These are phyloP conservation scores for Crepidotus variabilis DNA, from an alignment of 768 basidiomycete species.

Conservation along the genomic window DNA sequence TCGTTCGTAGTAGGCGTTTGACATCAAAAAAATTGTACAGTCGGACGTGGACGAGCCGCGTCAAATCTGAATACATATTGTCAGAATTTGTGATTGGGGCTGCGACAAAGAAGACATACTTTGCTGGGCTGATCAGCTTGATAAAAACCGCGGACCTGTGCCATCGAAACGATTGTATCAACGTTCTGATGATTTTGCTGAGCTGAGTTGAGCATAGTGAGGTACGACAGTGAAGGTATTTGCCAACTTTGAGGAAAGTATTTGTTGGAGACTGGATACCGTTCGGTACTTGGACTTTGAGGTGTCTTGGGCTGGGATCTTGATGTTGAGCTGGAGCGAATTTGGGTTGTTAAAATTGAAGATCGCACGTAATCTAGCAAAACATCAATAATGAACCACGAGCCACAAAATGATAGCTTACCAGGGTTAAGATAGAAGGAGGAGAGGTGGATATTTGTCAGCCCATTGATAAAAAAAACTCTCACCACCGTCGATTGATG, in stretches of 20 bases:
- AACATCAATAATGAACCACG: background rate
- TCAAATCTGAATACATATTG: no score
- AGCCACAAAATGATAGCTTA: constrained; percentile 5
- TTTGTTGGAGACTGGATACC: constrained; percentile 13
- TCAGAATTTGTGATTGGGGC: no score
- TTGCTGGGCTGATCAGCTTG: no score
- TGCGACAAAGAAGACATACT: no score
- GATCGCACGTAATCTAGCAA: constrained; percentile 2
- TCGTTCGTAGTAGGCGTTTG: no score
- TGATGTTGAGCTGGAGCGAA: constrained; percentile 13
- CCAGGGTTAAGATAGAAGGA: constrained; percentile 26
- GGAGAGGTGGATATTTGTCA: constrained; percentile 21
- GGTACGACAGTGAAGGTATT: background rate
- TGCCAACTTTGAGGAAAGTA: background rate
- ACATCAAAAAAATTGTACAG: no score
- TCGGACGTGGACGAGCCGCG: no score
- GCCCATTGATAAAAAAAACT: constrained; percentile 20
- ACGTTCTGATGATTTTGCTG: background rate
- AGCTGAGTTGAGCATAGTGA: background rate
- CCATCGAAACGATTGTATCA: background rate
- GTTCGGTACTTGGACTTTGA: constrained; percentile 8
- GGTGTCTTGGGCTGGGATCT: constrained; percentile 9
- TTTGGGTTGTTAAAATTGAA: constrained; percentile 19
- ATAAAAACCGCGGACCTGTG: background rate
- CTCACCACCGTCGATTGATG: constrained; percentile 14